A percentile compares a stretch with the other conserved stretches of the same genome.
Conservation (phyloP, 441 rosid genomes). For the Manihot esculenta region DNA sequence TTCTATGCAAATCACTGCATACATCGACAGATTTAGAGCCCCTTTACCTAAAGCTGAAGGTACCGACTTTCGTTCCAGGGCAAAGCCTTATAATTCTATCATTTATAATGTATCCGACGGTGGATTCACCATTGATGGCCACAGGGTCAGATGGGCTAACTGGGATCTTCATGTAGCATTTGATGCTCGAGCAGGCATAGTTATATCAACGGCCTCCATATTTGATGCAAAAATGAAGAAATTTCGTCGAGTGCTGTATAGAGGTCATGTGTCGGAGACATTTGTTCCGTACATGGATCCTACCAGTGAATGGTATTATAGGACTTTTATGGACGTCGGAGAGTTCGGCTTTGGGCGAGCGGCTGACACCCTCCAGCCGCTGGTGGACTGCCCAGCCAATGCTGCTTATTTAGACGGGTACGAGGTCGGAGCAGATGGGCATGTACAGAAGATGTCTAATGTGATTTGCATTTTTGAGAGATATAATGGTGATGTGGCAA, state of each 20-base stretch:
- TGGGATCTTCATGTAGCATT: constrained; percentile 81
- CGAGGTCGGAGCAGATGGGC: constrained; percentile 60
- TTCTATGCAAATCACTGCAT: constrained; percentile 51
- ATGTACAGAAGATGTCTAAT: constrained; percentile 43
- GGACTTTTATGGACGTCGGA: constrained; percentile 77
- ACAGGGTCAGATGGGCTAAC: constrained; percentile 54
- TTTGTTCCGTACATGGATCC: constrained; percentile 91
- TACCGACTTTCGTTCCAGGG: constrained; percentile 49
- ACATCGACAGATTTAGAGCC: constrained; percentile 45
- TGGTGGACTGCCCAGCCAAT: constrained; percentile 59
- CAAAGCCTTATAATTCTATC: constrained; percentile 31
- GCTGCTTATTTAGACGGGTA: constrained; percentile 59
- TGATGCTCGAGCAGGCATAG: constrained; percentile 53
- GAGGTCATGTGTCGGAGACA: constrained; percentile 75
- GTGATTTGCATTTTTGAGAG: constrained; percentile 71
- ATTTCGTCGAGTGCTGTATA: constrained; percentile 51
- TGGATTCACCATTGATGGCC: constrained; percentile 45
- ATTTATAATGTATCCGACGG: constrained; percentile 40
- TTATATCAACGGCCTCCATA: constrained; percentile 63
- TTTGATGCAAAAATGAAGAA: constrained; percentile 39
- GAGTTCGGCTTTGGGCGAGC: constrained; percentile 73
- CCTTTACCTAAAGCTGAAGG: constrained; percentile 63
- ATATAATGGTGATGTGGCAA: constrained; percentile 52
- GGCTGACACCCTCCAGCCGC: constrained; percentile 50
- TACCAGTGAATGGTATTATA: constrained; percentile 70